Evolutionary conservation across 2,329 filamentous ascomycete species (phyloP), one percentile per base, ranked within the genome.

Genomic region (Atkinsonella hypoxylon): DNA sequence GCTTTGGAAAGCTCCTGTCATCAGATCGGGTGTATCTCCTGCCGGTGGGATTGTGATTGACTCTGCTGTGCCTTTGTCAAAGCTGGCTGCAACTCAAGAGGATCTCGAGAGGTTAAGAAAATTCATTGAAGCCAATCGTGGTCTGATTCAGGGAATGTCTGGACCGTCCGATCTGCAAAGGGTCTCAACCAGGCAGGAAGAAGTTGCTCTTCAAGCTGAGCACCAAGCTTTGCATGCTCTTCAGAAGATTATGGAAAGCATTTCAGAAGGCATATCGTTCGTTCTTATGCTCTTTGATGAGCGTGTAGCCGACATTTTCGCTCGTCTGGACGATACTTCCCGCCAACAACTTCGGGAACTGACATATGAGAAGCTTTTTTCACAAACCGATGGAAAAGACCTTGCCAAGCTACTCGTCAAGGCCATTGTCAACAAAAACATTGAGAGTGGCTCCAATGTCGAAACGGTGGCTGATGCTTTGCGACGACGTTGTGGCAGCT

Each of bases 391-490:
- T 17, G 93, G 93, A 32, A 89, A 89, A 59, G 89, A 95, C 11
- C 78, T 97, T 22, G 94, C 91, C 2, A 96, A 95, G 67, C 79
- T 95, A 50, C 75, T 98, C 1, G 93, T 98, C 51, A 98, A 97
- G 66, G 89, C 91, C 0, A 97, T 98, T 61, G 93, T 98, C 50
- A 97, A 97, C 66, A 83, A 90, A 61, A 98, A 95, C 65, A 98
- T 98, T 59, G 87, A 91, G 52, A 95, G 89, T 61, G 93, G 94
- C 10, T 91, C 90, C 4, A 98, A 97, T 56, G 91, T 98, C 18
- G 94, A 98, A 69, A 96, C 90, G 0, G 89, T 98, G 22, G 91
- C 93, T 0, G 93, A 98, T 67, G 89, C 90, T n/a, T 72, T 98
- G 47, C 81, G 93, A 45, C 79, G 93, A 59, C 81, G 90, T 59